phyloP scores from a whole-genome alignment of 2,329 filamentous ascomycete species.

The Cryphonectria radicalis region DNA sequence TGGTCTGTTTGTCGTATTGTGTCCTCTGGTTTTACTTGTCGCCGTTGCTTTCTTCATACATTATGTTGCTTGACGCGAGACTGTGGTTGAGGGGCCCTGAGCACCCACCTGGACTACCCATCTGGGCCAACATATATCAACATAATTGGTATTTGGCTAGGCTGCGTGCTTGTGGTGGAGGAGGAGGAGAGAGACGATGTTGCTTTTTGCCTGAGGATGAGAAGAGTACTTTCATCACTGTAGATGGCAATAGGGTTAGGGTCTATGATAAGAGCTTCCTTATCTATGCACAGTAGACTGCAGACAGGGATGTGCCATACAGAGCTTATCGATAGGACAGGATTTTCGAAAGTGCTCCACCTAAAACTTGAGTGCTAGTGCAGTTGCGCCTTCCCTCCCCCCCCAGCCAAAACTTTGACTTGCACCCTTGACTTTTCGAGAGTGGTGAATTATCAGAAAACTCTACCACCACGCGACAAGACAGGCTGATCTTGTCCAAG shows the following conservation, averaged over 20 bases:
- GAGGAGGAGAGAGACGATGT: too few relatives aligned
- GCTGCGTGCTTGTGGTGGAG: too few relatives aligned
- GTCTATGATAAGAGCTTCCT: too few relatives aligned
- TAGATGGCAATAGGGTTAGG: too few relatives aligned
- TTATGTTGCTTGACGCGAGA: background rate
- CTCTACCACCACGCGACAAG: background rate
- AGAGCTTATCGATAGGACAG: background rate
- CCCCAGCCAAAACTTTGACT: background rate
- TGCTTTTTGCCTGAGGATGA: too few relatives aligned
- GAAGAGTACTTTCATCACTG: too few relatives aligned
- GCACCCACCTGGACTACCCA: background rate
- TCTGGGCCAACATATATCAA: background rate
- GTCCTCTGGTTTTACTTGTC: background rate
- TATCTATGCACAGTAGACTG: too few relatives aligned
- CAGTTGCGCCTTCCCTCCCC: background rate
- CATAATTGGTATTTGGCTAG: too few relatives aligned
- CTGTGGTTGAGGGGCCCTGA: background rate
- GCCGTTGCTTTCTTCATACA: background rate
- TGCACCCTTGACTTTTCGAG: slow-evolving; percentile 3
- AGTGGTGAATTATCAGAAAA: slow-evolving; percentile 7
- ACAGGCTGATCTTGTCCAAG: background rate
- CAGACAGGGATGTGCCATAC: background rate
- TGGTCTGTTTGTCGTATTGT: background rate
- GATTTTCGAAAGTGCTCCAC: slow-evolving; percentile 11
- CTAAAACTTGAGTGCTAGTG: background rate